These are phyloP conservation scores for Cymodocea nodosa DNA, from an alignment of 116 monocot genomes.

Conservation along the genomic window DNA sequence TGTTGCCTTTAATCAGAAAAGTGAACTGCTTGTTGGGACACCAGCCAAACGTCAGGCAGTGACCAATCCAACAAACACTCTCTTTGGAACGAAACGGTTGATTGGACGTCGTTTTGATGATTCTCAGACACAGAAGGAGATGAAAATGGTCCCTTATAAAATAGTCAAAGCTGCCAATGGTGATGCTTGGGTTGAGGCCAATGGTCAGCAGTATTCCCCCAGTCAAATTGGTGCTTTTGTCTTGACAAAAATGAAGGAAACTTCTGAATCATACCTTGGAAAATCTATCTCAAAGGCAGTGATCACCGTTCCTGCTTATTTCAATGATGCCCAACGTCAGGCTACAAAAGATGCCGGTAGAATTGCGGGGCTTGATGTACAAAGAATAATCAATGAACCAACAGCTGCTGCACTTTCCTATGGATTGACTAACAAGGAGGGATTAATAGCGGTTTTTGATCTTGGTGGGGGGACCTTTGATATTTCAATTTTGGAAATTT, in stretches of 20 bases:
- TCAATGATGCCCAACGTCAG: constrained; percentile 31
- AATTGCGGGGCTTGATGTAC: constrained; percentile 25
- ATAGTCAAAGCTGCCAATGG: constrained; percentile 37
- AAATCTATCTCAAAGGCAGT: constrained; percentile 25
- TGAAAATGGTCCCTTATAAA: constrained; percentile 50
- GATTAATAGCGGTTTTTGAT: constrained; percentile 27
- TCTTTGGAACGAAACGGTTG: constrained; percentile 40
- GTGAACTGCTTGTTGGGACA: constrained; percentile 39
- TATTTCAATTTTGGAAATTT: constrained; percentile 3
- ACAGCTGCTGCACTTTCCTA: constrained; percentile 39
- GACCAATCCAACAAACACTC: constrained; percentile 39
- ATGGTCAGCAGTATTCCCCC: constrained; percentile 26
- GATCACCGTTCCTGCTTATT: constrained; percentile 26
- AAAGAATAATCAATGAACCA: constrained; percentile 44
- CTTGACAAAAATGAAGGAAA: constrained; percentile 24
- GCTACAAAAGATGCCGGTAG: constrained; percentile 27
- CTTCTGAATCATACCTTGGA: constrained; percentile 26
- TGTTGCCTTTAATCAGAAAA: constrained; percentile 42
- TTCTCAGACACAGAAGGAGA: constrained; percentile 46
- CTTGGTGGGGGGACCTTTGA: constrained; percentile 28
- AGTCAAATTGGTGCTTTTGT: constrained; percentile 30
- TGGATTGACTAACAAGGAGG: constrained; percentile 26
- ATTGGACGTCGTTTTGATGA: constrained; percentile 45
- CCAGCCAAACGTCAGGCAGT: constrained; percentile 44
- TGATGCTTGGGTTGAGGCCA: constrained; percentile 29